Base-by-base conservation (phyloP, 306 rosid species). In the Datisca glomerata region DNA sequence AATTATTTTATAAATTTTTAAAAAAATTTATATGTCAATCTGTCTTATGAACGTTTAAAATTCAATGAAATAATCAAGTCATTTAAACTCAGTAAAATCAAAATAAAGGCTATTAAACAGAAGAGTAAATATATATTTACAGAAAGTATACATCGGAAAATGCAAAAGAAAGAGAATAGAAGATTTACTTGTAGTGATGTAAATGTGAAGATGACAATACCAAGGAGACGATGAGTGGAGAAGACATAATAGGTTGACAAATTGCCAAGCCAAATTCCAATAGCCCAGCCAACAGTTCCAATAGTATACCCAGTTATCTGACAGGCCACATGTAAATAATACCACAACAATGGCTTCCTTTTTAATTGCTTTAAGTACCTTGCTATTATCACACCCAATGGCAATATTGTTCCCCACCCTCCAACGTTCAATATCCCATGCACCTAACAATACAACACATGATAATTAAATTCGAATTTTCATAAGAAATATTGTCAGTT, bases 371-470 rank as follows among this genome's bases (percentile, higher is more conserved):
- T 56, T 44, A 20, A 65, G 59, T 85, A 80, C 43, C 95, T 63
- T 0, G 93, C 71, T 1, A 56, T 20, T 14, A 85, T 73, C 2
- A 77, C 71, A 22, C 95, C 95, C 27, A 50, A 11, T 2, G 93
- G 95, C 54, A 85, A 45, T 3, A 80, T 2, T 3, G 59, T 58
- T 43, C 93, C 95, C 93, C 95, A 80, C 12, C 95, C 95, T 1
- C 68, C 55, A 0, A 80, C 76, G 70, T 74, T 85, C 25, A 85
- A 63, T 34, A 61, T 63, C 60, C 86, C 95, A 47, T 84, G 95
- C 49, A 68, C 70, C 95, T 84, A 32, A 14, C 6, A 22, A 36
- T n/a, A 18, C 1, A 21, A 6, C 11, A 7, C 2, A 31, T 31
- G 31, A 4, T 4, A 25, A n/a, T n/a, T n/a, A n/a, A n/a, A n/a